Conservation (phyloP, 2,329 filamentous ascomycete species). For the Beauveria scarabaeidicola region DNA sequence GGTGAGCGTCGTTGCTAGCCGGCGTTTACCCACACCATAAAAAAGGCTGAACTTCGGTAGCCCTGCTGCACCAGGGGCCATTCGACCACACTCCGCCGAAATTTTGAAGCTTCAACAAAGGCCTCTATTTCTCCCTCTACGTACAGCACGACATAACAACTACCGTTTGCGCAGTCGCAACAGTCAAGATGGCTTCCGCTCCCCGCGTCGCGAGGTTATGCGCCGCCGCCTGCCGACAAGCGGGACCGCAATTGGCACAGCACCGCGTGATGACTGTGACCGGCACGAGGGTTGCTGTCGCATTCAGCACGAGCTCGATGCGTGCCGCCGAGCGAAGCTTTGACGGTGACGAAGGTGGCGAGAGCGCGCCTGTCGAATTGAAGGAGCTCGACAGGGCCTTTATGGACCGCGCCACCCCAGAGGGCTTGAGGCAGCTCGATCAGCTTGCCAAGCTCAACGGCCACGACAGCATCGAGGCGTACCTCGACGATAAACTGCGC, state of each 20-base stretch:
- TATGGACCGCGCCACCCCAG: constrained; percentile 22
- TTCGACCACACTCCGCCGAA: constrained; percentile 19
- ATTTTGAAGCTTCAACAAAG: constrained; percentile 21
- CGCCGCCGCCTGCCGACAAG: constrained; percentile 25
- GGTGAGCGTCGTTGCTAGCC: not conserved
- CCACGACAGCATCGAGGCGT: constrained; percentile 25
- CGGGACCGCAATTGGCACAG: constrained; percentile 11
- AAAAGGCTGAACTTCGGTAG: constrained; percentile 8
- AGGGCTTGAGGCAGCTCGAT: constrained; percentile 26
- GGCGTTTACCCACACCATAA: not conserved
- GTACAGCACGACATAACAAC: constrained; percentile 16
- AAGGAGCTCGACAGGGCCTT: constrained; percentile 24
- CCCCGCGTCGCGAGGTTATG: constrained; percentile 30
- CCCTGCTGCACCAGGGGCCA: not conserved
- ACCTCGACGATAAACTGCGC: constrained; percentile 21
- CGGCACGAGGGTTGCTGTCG: not conserved
- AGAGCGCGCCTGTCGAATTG: constrained; percentile 20
- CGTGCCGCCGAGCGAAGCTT: constrained; percentile 13
- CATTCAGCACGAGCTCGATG: constrained; percentile 21
- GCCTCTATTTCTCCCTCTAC: constrained; percentile 14
- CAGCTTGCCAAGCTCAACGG: constrained; percentile 28
- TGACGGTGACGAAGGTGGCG: constrained; percentile 17
- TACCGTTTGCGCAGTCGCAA: not conserved
- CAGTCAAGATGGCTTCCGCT: constrained; percentile 30
- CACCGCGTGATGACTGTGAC: not conserved